A percentile compares a stretch with the other conserved stretches of the same genome.
These are phyloP conservation scores for Leccinum huronense DNA, from an alignment of 1,284 basidiomycete genomes.

Conservation along the genomic window DNA sequence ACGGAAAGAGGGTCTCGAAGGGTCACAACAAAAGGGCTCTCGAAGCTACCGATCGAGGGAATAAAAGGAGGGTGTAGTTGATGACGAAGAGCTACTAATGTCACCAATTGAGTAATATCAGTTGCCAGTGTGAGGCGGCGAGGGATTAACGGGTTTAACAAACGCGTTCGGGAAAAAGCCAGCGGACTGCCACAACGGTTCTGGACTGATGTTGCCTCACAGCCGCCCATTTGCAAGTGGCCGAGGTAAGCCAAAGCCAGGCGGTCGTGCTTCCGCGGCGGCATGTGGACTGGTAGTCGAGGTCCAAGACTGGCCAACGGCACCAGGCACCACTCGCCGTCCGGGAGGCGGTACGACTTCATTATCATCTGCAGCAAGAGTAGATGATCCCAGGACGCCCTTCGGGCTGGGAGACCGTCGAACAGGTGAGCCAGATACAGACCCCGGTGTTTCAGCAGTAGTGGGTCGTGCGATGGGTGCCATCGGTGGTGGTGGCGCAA, in stretches of 20 bases:
- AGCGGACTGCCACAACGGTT: slow-evolving; percentile 49
- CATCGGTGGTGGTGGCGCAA: slow-evolving; percentile 40
- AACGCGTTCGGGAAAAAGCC: slow-evolving; percentile 49
- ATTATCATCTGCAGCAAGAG: slow-evolving; percentile 72
- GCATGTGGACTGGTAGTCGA: slow-evolving; percentile 43
- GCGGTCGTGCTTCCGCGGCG: slow-evolving; percentile 35
- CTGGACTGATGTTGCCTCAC: slow-evolving; percentile 43
- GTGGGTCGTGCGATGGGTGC: slow-evolving; percentile 48
- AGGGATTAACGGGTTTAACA: slow-evolving; percentile 45
- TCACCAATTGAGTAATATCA: slow-evolving; percentile 33
- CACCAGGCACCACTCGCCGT: slow-evolving; percentile 42
- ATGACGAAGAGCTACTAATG: slow-evolving; percentile 14
- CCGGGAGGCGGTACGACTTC: slow-evolving; percentile 63
- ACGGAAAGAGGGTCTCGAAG: background rate
- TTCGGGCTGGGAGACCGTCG: slow-evolving; percentile 72
- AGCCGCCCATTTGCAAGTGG: slow-evolving; percentile 39
- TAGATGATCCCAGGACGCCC: slow-evolving; percentile 70
- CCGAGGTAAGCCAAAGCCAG: slow-evolving; percentile 38
- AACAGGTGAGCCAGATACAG: slow-evolving; percentile 60
- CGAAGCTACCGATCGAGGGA: background rate
- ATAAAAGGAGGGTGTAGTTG: background rate
- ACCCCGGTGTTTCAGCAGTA: slow-evolving; percentile 43
- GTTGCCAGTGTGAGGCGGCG: slow-evolving; percentile 54
- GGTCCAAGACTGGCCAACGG: slow-evolving; percentile 48
- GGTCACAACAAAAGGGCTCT: background rate